Base-by-base conservation (phyloP, 225 moss, liverwort and hornwort species). In the Pseudisothecium myosuroides region DNA sequence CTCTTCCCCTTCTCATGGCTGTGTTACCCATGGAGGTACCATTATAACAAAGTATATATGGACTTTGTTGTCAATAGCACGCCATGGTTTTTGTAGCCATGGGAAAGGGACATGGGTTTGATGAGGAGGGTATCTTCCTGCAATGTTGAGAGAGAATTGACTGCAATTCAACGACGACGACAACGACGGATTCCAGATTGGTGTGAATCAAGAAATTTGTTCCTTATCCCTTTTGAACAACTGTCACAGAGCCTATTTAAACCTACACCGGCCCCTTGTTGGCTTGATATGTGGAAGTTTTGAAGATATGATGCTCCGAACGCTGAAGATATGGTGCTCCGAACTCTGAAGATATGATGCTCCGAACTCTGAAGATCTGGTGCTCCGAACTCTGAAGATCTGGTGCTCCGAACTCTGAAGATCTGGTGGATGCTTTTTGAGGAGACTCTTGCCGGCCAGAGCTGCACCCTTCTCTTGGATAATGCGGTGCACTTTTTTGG, bases 101-200 rank as follows among this genome's bases (percentile, higher is more conserved):
- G 67, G 31, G 52, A 76, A 73, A 67, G 50, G 67, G 75, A 76
- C 12, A 6, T 23, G 89, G 37, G 52, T 85, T 67, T 55, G 87
- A 50, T 37, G 36, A 50, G 17, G 59, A 59, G 71, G 83, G 54
- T 75, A 45, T 19, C 16, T 20, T 54, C 80, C 81, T 81, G 87
- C 74, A 84, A 37, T 67, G 89, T 60, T 65, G 89, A 91, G 91
- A 91, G 91, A 91, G 3, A 27, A 58, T 87, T 58, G 24, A 74
- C 63, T 39, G 2, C 73, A 82, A 88, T 55, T 55, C 55, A 55
- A 55, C 7, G 55, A 55, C 55, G 55, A 55, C 22, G n/a, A 37
- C 26, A 45, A 28, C 58, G 39, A 24, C 27, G 18, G 58, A 58
- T 80, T 58, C 39, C 58, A 3, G 39, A 27, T 79, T 39, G 56